These are phyloP conservation scores for Aquilaria malaccensis DNA, from an alignment of 345 rosid genomes.

Conservation along the genomic window DNA sequence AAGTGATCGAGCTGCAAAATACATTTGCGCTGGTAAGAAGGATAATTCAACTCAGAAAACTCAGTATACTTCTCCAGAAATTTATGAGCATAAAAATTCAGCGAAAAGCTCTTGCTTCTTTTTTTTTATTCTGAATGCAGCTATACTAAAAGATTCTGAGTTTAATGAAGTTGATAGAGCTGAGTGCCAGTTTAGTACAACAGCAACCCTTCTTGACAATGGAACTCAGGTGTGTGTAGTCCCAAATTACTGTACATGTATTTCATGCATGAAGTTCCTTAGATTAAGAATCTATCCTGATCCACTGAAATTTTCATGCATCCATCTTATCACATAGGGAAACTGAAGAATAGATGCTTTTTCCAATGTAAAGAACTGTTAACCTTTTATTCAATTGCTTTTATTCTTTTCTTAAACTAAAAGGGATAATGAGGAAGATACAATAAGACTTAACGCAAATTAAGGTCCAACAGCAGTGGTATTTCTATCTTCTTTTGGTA, in stretches of 20 bases:
- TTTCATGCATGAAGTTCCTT: too few relatives aligned
- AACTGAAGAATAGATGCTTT: not conserved
- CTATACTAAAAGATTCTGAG: conserved; percentile 79
- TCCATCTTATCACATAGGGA: not conserved
- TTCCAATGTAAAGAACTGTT: too few relatives aligned
- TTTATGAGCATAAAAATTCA: too few relatives aligned
- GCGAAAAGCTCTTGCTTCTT: too few relatives aligned
- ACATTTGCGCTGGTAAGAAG: conserved; percentile 56
- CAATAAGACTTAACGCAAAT: too few relatives aligned
- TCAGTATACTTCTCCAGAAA: not conserved
- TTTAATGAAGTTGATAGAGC: conserved; percentile 86
- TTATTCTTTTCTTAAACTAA: too few relatives aligned
- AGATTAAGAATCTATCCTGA: too few relatives aligned
- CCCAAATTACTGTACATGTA: not conserved
- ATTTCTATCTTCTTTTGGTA: too few relatives aligned
- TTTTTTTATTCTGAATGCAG: conserved; percentile 28
- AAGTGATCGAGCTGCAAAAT: conserved; percentile 81
- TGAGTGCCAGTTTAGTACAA: conserved; percentile 85
- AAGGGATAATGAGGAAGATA: too few relatives aligned
- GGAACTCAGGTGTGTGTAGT: conserved; percentile 63
- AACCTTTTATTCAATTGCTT: too few relatives aligned
- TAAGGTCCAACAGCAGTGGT: too few relatives aligned
- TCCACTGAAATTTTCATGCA: too few relatives aligned
- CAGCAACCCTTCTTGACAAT: conserved; percentile 70
- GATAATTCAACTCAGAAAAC: not conserved